These are phyloP conservation scores for Aristolochia californica DNA, from an alignment of 164 flowering plant genomes.

Conservation along the genomic window DNA sequence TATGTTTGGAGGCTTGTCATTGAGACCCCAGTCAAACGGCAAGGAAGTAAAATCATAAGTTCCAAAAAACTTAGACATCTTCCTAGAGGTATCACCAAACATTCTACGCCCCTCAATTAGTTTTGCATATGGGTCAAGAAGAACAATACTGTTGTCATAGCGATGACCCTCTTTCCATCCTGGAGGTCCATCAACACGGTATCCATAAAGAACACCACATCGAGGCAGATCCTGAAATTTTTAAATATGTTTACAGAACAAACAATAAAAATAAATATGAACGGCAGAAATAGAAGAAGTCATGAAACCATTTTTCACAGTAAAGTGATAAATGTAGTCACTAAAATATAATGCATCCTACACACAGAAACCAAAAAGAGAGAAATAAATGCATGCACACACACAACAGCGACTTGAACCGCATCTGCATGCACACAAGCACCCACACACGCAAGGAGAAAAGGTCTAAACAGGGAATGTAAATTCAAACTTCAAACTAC, in stretches of 20 bases:
- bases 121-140: slow-evolving; percentile 93
- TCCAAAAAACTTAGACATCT: slow-evolving; percentile 55
- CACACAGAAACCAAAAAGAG: no score
- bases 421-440: neutral
- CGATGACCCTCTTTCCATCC: slow-evolving; percentile 86
- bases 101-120: slow-evolving; percentile 67
- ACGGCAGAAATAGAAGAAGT: neutral
- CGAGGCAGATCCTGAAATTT: slow-evolving; percentile 58
- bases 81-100: slow-evolving; percentile 63
- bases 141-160: slow-evolving; percentile 57
- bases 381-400: no score
- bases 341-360: no score
- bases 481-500: slow-evolving; percentile 6
- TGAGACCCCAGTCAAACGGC: slow-evolving; percentile 84
- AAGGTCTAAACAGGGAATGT: neutral
- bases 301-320: neutral
- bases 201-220: slow-evolving; percentile 73
- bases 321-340: neutral
- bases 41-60: slow-evolving; percentile 67
- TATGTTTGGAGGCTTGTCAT: slow-evolving; percentile 69
- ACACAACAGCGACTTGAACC: no score
- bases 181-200: slow-evolving; percentile 78
- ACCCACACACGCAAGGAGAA: neutral
- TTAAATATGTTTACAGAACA: neutral
- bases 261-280: neutral